Base-by-base conservation (phyloP, 2,329 filamentous ascomycete species). In the Lasiodiplodia gonubiensis region DNA sequence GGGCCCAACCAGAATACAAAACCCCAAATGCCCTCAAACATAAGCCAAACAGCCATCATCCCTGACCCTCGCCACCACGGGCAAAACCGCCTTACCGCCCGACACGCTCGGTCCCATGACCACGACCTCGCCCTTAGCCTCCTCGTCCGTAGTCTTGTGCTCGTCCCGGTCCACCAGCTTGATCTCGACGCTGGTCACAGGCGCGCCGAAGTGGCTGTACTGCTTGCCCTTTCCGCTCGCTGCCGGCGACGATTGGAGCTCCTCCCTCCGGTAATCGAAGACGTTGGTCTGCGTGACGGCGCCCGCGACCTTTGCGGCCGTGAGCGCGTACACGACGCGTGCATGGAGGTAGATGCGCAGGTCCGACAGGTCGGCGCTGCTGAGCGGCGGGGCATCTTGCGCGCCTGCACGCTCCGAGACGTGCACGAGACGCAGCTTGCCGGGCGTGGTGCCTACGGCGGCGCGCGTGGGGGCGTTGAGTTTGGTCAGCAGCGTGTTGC, bases 251-350 rank as follows among this genome's bases (percentile, higher is more conserved):
- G 53, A 79, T 49, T 79, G 42, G 79, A 81, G 69, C 35, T 63
- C 66, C 59, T 67, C 66, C 85, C 84, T 71, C 59, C 94, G 85
- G 78, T 98, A 98, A 77, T 98, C 94, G 75, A 92, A 96, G 48
- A 94, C 85, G 69, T 92, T 89, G 8, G 92, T 97, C 80, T 98
- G 94, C 1, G 90, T 84, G n/a, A 97, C 87, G 0, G 94, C 90
- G 46, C 95, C 95, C 2, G 94, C 94, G n/a, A 98, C 92, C 69
- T 88, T 87, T 27, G 92, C 84, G 0, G 91, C 89, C 21, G 93
- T 91, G 66, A 99, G 84, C 3, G 93, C 94, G 78, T 98, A 97
- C 61, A 96, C 85, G 67, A 97, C 84, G 63, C 93, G 88, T 1
- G 93, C 90, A 33, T 90, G 88, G 2, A 91, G 92, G 78, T 93